phyloP scores from a whole-genome alignment of 768 basidiomycete species.

The Tephrocybe rancida region DNA sequence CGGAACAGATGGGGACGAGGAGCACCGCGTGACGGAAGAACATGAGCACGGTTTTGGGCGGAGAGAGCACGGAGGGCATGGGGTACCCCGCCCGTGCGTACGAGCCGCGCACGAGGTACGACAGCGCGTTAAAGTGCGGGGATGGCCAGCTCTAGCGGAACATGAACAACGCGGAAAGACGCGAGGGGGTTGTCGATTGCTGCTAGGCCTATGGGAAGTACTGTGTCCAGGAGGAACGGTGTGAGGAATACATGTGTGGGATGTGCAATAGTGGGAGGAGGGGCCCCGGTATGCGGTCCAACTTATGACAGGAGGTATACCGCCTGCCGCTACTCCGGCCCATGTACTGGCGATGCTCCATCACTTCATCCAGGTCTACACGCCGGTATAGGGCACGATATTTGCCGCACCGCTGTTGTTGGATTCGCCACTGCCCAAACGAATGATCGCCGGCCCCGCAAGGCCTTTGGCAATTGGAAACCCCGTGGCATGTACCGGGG shows the following conservation, averaged over 20 bases:
- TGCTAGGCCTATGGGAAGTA: constrained; percentile 39
- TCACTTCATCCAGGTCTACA: constrained; percentile 90
- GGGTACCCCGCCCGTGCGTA: constrained; percentile 93
- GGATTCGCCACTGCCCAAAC: too few relatives aligned
- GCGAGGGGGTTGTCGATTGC: constrained; percentile 80
- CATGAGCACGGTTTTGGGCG: constrained; percentile 81
- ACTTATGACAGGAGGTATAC: constrained; percentile 93
- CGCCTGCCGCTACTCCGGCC: constrained; percentile 95
- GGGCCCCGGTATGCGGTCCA: constrained; percentile 93
- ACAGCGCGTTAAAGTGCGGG: constrained; percentile 95
- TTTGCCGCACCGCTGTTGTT: too few relatives aligned
- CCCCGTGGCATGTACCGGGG: too few relatives aligned
- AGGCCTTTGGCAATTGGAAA: too few relatives aligned
- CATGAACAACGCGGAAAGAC: constrained; percentile 75
- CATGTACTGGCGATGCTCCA: constrained; percentile 84
- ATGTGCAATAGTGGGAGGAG: constrained; percentile 65
- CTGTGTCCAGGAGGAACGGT: constrained; percentile 46
- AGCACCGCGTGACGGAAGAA: constrained; percentile 83
- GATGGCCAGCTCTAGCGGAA: constrained; percentile 97
- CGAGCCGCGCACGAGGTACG: constrained; percentile 80
- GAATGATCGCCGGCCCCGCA: too few relatives aligned
- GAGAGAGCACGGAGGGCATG: constrained; percentile 86
- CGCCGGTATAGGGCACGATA: constrained; percentile 90
- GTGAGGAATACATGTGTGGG: constrained; percentile 65
- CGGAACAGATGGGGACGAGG: constrained; percentile 77